Percentiles rank a stretch among this genome's conserved stretches.
These are phyloP conservation scores for Beauveria caledonica DNA, from an alignment of 2,329 filamentous ascomycete genomes.

Conservation along the genomic window DNA sequence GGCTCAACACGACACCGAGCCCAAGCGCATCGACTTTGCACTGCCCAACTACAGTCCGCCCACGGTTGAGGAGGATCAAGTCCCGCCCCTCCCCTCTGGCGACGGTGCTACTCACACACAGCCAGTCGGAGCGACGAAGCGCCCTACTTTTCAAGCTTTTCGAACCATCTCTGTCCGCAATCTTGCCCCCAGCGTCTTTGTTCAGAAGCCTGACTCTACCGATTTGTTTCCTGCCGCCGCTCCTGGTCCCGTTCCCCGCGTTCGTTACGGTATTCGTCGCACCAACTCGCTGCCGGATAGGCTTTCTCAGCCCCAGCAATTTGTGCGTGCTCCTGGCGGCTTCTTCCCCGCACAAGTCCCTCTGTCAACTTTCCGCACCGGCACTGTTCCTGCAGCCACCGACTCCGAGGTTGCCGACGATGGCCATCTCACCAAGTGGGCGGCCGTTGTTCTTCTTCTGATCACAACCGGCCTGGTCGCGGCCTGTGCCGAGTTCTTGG, in stretches of 20 bases:
- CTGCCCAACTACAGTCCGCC: conserved; percentile 17
- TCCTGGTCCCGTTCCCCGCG: conserved; percentile 42
- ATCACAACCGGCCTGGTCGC: conserved; percentile 59
- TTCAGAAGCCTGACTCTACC: conserved; percentile 30
- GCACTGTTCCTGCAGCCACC: conserved; percentile 18
- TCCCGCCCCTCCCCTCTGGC: neutral
- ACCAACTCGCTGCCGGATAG: conserved; percentile 68
- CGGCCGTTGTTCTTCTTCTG: conserved; percentile 54
- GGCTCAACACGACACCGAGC: conserved; percentile 28
- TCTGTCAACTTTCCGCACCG: conserved; percentile 26
- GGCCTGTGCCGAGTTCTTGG: conserved; percentile 62
- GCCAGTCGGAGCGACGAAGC: conserved; percentile 12
- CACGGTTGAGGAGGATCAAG: neutral
- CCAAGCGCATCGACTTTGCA: conserved; percentile 53
- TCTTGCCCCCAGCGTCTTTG: conserved; percentile 64
- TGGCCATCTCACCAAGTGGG: conserved; percentile 43
- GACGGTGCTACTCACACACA: neutral
- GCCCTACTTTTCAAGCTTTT: conserved; percentile 45
- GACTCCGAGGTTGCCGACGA: conserved; percentile 30
- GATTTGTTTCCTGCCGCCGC: conserved; percentile 19
- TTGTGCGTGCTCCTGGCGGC: conserved; percentile 38
- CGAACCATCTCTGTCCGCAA: conserved; percentile 58
- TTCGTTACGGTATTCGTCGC: conserved; percentile 58
- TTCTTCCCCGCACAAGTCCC: conserved; percentile 42
- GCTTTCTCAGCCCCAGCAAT: conserved; percentile 37